Evolutionary conservation across 2,329 filamentous ascomycete species (phyloP).

Genomic region (Hypoxylon sp.): DNA sequence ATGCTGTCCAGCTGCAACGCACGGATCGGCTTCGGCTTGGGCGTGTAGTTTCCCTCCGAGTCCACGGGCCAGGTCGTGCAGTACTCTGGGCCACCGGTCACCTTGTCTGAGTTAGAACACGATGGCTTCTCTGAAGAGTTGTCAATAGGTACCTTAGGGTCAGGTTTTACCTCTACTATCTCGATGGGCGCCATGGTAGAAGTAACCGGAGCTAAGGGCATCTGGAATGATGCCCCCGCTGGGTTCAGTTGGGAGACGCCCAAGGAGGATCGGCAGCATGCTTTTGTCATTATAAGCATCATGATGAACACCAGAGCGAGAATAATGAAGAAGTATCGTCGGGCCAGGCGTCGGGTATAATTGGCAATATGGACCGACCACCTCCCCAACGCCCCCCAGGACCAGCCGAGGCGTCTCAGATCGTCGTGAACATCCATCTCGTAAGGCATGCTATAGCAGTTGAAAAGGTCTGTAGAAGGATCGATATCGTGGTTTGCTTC

Average conservation of each 20-base stretch:
- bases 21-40: not conserved
- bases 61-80: constrained; percentile 40
- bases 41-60: constrained; percentile 19
- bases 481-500: constrained; percentile 2
- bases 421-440: not conserved
- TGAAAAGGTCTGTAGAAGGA: not conserved
- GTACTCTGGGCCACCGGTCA: not conserved
- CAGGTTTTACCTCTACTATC: too few species aligned
- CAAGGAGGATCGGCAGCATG: not conserved
- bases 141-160: too few species aligned
- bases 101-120: not conserved
- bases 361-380: not conserved
- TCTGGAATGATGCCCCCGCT: too few species aligned
- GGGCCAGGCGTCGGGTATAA: constrained; percentile 1
- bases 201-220: too few species aligned
- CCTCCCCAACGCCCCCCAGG: constrained; percentile 5
- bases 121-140: too few species aligned
- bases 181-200: too few species aligned
- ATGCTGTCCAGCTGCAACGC: constrained; percentile 40
- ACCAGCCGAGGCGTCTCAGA: not conserved
- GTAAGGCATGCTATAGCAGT: not conserved
- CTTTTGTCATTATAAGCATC: constrained; percentile 1
- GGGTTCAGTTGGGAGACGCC: not conserved
- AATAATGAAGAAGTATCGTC: constrained; percentile 14
- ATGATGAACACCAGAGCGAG: constrained; percentile 4